A percentile compares a stretch with the other conserved stretches of the same genome.
phyloP scores from a whole-genome alignment of 257 asterid genomes.

The Cinchona pubescens region DNA sequence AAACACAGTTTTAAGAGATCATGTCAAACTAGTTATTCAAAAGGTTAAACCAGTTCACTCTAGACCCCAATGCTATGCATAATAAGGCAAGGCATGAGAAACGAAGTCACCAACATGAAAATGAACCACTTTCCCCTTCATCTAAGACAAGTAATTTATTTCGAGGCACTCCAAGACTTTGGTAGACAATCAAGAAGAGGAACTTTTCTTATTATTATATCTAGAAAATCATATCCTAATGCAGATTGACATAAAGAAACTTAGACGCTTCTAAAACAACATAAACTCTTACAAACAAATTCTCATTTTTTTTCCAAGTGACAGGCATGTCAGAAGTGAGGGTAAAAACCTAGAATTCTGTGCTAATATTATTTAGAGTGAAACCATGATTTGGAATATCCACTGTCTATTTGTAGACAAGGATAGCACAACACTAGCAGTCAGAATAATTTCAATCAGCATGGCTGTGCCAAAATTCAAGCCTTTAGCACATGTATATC shows the following conservation, averaged over 20 bases:
- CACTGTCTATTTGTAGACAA: neutral
- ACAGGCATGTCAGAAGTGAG: neutral
- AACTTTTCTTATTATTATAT: neutral
- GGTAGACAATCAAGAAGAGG: neutral
- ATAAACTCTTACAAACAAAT: neutral
- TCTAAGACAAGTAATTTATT: neutral
- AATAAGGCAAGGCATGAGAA: neutral
- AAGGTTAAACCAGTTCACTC: neutral
- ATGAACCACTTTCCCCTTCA: neutral
- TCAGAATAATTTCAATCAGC: neutral
- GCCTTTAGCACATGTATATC: neutral
- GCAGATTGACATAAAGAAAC: neutral
- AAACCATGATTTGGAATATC: neutral
- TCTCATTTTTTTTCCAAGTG: neutral
- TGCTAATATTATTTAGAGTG: neutral
- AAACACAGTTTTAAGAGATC: neutral
- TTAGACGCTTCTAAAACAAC: neutral
- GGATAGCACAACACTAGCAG: neutral
- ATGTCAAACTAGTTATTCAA: neutral
- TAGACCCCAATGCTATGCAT: neutral
- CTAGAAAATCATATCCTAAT: neutral
- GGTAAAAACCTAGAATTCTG: neutral
- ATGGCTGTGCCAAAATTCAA: neutral
- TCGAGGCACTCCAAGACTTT: neutral
- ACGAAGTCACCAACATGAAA: neutral